Evolutionary conservation across 495 filamentous ascomycete genomes (phyloP), one percentile per base, ranked within the genome.

Genomic region (Podospora pseudoanserina): DNA sequence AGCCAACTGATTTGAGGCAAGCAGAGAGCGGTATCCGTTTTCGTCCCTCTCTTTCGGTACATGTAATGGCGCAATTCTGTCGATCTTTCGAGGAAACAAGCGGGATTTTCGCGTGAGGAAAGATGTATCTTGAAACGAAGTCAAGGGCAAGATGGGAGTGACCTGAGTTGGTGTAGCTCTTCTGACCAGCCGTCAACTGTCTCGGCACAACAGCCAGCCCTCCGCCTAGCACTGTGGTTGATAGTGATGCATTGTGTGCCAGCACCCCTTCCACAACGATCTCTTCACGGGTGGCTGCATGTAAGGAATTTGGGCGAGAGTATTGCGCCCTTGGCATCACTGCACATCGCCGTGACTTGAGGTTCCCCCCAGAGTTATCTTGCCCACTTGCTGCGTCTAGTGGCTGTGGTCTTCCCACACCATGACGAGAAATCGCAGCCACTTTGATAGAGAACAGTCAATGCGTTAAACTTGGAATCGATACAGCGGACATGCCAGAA

Each of bases 231-330:
- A 13, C 9, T 16, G 15, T 49, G 15, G 6, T 49, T 3, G 9
- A 49, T 11, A 49, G 15, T 49, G 39, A 3, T 18, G 9, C 39
- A 3, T 16, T 49, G 63, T 54, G 18, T 19, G 54, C 49, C 39
- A 13, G 39, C 9, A 49, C 15, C 39, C 39, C 39, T 11, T 16
- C 19, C 30, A n/a, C 7, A 56, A 49, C 57, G 61, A 67, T 56
- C 49, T 68, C 59, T 56, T 65, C 62, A 67, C 68, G 65, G 67
- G 67, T 67, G 70, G 61, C 67, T 66, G 65, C 72, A 69, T 66
- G 26, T 26, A 28, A 61, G 60, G 26, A 34, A 27, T 44, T 44
- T 49, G n/a, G 18, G 59, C 65, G 53, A 49, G 49, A 65, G 58
- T 5, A 44, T 44, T 53, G n/a, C n/a, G 20, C 63, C 20, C 63